Evolutionary conservation across 164 flowering plant species (phyloP).

Genomic region (Stephania japonica): DNA sequence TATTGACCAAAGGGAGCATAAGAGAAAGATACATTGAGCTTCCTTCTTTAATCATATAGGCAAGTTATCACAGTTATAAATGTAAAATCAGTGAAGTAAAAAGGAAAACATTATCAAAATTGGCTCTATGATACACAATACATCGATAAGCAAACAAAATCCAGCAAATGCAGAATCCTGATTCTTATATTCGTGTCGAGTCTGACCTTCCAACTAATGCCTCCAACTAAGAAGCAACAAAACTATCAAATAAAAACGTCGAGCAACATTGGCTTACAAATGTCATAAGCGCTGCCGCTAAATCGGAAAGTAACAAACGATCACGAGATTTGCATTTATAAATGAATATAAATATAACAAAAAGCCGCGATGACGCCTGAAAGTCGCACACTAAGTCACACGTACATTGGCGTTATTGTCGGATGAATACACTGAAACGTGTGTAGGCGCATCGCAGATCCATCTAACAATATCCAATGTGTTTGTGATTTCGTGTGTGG

Average conservation of each 20-base stretch:
- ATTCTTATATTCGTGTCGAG: background rate
- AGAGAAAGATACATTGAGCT: background rate
- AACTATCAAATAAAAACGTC: background rate
- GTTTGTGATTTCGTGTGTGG: too few species aligned
- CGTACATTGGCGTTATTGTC: too few species aligned
- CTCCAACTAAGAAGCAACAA: background rate
- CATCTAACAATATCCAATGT: too few species aligned
- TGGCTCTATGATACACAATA: background rate
- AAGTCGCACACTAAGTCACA: too few species aligned
- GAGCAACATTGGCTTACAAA: background rate
- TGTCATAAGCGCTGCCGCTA: background rate
- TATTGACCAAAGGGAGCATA: background rate
- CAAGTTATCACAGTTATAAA: background rate
- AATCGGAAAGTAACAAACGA: background rate
- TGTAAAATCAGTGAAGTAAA: background rate
- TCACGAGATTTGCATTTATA: background rate
- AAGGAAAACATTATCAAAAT: too few species aligned
- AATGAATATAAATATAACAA: too few species aligned
- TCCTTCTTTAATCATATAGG: background rate
- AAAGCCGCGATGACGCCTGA: too few species aligned
- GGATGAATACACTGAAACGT: too few species aligned
- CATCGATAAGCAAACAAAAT: background rate
- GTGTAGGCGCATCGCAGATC: too few species aligned
- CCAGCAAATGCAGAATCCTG: background rate
- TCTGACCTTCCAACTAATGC: background rate